Conservation (phyloP, 306 rosid species). For the Castanopsis chinensis region DNA sequence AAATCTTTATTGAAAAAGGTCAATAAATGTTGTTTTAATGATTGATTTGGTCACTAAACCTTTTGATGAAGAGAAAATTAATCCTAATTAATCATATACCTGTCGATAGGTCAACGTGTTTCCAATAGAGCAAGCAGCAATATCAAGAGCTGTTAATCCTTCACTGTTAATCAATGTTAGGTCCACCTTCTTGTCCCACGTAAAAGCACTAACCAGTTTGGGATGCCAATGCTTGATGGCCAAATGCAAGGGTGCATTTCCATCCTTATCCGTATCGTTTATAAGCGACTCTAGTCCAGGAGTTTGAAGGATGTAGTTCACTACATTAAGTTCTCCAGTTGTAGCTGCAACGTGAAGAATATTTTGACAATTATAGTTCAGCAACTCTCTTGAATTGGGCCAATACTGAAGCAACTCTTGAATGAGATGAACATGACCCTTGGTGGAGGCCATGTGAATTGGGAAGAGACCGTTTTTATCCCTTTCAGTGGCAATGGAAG, state of each 20-base stretch:
- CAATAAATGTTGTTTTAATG: no score
- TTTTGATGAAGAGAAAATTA: no score
- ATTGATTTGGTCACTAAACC: no score
- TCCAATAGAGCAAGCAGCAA: no score
- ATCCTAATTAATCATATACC: no score
- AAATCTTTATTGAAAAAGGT: no score
- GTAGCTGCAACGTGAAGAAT: background rate
- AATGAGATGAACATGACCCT: background rate
- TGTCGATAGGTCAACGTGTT: no score
- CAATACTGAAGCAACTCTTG: slow-evolving; percentile 10
- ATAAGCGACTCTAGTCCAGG: background rate
- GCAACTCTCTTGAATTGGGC: background rate
- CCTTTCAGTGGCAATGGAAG: background rate
- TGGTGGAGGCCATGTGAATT: background rate
- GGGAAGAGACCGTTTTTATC: slow-evolving; percentile 19
- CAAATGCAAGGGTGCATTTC: slow-evolving; percentile 41
- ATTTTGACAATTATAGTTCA: no score
- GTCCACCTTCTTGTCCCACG: background rate
- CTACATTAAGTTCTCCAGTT: slow-evolving; percentile 6
- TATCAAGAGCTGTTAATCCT: background rate
- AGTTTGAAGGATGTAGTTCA: slow-evolving; percentile 5
- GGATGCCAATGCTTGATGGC: background rate
- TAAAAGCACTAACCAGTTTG: slow-evolving; percentile 12
- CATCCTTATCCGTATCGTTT: slow-evolving; percentile 4
- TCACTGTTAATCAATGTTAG: background rate